A percentile compares a stretch with the other conserved stretches of the same genome.
phyloP scores from a whole-genome alignment of 2,329 filamentous ascomycete species.

The Epichloe glyceriae region DNA sequence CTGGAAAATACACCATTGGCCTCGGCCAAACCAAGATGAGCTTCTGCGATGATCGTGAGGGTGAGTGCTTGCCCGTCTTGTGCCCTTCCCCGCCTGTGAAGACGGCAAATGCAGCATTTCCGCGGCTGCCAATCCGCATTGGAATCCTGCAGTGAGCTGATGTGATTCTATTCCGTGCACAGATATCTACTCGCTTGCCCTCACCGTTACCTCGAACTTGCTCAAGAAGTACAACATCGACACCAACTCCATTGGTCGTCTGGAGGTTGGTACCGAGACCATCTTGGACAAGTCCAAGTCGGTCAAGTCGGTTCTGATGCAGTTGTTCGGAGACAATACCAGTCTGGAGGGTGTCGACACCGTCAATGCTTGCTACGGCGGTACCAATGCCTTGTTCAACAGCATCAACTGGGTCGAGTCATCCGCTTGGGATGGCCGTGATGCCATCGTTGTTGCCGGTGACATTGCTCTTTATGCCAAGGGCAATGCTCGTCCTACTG shows the following conservation, averaged over 20 bases:
- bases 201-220: conserved; percentile 66
- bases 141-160: background rate
- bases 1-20: conserved; percentile 83
- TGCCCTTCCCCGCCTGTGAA: background rate
- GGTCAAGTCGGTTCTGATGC: conserved; percentile 80
- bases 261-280: conserved; percentile 79
- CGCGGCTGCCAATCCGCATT: background rate
- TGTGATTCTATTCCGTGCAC: background rate
- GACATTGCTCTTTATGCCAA: conserved; percentile 81
- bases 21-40: conserved; percentile 86
- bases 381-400: conserved; percentile 77
- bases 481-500: conserved; percentile 68
- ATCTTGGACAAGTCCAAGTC: conserved; percentile 84
- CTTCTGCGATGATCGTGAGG: conserved; percentile 83
- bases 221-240: conserved; percentile 77
- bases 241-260: conserved; percentile 60
- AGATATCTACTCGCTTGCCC: conserved; percentile 81
- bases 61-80: conserved; percentile 30
- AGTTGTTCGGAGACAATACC: conserved; percentile 72
- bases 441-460: conserved; percentile 67
- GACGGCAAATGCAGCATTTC: background rate
- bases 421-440: conserved; percentile 72
- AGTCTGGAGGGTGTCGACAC: conserved; percentile 76
- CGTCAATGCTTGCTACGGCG: conserved; percentile 76
- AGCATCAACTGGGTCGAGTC: conserved; percentile 76